Conservation (phyloP, 2,329 filamentous ascomycete genomes). For the Cladophialophora immunda region DNA sequence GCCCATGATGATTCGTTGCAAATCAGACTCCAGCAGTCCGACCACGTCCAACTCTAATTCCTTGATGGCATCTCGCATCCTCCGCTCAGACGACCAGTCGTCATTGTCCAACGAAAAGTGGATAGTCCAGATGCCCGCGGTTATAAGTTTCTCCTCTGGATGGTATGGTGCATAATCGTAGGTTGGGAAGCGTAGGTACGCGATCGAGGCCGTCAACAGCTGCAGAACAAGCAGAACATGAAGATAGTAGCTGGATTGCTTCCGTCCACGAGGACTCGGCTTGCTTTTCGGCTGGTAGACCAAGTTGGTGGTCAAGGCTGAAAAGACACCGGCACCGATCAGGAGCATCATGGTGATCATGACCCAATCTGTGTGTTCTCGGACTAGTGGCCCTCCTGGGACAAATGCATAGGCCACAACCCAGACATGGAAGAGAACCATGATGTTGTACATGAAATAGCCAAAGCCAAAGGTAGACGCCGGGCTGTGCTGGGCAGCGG, state of each 20-base stretch:
- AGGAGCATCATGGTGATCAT: constrained; percentile 86
- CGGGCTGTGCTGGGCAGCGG: constrained; percentile 79
- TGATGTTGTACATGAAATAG: constrained; percentile 89
- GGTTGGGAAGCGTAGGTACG: constrained; percentile 89
- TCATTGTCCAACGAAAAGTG: constrained; percentile 98
- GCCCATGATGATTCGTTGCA: constrained; percentile 99
- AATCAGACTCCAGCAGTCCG: constrained; percentile 90
- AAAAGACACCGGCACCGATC: constrained; percentile 85
- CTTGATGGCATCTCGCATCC: constrained; percentile 88
- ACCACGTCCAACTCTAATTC: constrained; percentile 98
- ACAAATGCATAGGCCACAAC: constrained; percentile 98
- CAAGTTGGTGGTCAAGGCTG: constrained; percentile 65
- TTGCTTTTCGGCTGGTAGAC: constrained; percentile 42
- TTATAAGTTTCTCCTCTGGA: constrained; percentile 83
- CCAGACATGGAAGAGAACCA: constrained; percentile 98
- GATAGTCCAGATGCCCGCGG: constrained; percentile 97
- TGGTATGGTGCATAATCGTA: constrained; percentile 94
- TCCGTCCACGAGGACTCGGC: constrained; percentile 52
- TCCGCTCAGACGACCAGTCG: constrained; percentile 97
- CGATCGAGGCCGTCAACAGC: constrained; percentile 78
- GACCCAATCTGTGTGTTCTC: constrained; percentile 95
- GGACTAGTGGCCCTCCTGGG: constrained; percentile 87
- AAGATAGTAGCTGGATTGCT: constrained; percentile 71
- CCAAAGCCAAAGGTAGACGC: constrained; percentile 84
- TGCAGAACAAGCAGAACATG: constrained; percentile 80